Evolutionary conservation across 441 rosid species (phyloP).

Genomic region (Populus tomentosa): DNA sequence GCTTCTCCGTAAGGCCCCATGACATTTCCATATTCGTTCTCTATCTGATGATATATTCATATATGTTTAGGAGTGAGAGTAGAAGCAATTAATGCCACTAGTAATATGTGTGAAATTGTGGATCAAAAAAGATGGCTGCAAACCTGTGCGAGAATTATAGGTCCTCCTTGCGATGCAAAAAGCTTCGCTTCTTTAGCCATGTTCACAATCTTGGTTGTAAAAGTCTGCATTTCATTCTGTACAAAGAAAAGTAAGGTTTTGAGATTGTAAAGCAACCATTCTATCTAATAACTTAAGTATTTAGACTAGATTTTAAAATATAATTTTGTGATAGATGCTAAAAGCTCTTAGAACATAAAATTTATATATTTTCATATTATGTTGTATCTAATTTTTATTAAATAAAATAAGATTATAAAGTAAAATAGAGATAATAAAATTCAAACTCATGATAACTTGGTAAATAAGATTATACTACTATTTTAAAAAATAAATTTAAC

Average conservation of each 20-base stretch:
- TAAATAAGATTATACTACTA: not conserved
- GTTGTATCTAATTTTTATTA: no score
- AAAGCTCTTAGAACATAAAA: no score
- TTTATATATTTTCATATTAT: no score
- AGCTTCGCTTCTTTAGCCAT: conserved; percentile 63
- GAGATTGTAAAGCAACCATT: not conserved
- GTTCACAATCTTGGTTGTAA: conserved; percentile 59
- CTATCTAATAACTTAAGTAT: no score
- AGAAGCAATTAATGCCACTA: not conserved
- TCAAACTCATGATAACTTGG: rapidly evolving
- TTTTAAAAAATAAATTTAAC: not conserved
- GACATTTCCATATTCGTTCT: conserved; percentile 74
- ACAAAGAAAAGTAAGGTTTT: not conserved
- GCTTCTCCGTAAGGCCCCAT: conserved; percentile 50
- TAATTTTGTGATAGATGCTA: rapidly evolving
- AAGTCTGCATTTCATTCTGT: conserved; percentile 66
- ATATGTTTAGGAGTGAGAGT: not conserved
- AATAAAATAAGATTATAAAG: no score
- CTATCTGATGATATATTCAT: conserved; percentile 39
- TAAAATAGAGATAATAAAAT: no score
- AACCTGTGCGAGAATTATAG: conserved; percentile 81
- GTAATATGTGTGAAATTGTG: not conserved
- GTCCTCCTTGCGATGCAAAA: conserved; percentile 80
- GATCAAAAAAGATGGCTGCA: not conserved
- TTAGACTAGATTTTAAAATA: no score